phyloP scores from a whole-genome alignment of 1,139 yeast genomes.

The Suhomyces taliae region DNA sequence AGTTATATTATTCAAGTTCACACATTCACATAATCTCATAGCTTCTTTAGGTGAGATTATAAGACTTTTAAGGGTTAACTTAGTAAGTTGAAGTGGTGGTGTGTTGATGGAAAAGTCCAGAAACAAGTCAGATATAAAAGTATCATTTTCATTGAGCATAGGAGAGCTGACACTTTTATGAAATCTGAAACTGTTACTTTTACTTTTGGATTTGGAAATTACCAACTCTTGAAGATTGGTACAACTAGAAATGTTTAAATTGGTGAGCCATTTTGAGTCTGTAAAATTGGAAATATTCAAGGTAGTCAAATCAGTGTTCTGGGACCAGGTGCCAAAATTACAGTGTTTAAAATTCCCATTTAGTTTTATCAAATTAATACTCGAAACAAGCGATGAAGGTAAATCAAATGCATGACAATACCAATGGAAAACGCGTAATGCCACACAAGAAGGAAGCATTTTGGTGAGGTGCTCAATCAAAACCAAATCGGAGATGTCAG shows the following conservation, averaged over 20 bases:
- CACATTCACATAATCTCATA: background rate
- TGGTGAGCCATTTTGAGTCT: slow-evolving; percentile 3
- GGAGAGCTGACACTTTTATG: background rate
- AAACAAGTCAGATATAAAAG: slow-evolving; percentile 2
- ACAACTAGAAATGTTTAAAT: slow-evolving; percentile 6
- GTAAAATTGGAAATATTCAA: slow-evolving; percentile 8
- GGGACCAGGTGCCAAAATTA: background rate
- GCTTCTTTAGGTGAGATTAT: slow-evolving; percentile 7
- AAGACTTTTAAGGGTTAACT: slow-evolving; percentile 7
- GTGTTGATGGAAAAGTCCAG: background rate
- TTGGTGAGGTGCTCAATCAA: slow-evolving; percentile 8
- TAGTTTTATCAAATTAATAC: slow-evolving; percentile 7
- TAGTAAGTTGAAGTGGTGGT: slow-evolving; percentile 9
- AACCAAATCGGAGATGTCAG: slow-evolving; percentile 13
- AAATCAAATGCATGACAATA: slow-evolving; percentile 12
- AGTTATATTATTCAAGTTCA: slow-evolving; percentile 1
- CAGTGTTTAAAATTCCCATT: slow-evolving; percentile 11
- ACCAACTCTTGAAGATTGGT: slow-evolving; percentile 9
- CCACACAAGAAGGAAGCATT: slow-evolving; percentile 9
- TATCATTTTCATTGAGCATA: background rate
- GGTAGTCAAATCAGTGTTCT: slow-evolving; percentile 1
- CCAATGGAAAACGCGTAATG: slow-evolving; percentile 16
- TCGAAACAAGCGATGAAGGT: slow-evolving; percentile 6
- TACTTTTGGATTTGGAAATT: slow-evolving; percentile 8
- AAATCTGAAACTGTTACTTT: slow-evolving; percentile 4